These are phyloP conservation scores for Anisodus acutangulus DNA, from an alignment of 257 asterid genomes.

Conservation along the genomic window DNA sequence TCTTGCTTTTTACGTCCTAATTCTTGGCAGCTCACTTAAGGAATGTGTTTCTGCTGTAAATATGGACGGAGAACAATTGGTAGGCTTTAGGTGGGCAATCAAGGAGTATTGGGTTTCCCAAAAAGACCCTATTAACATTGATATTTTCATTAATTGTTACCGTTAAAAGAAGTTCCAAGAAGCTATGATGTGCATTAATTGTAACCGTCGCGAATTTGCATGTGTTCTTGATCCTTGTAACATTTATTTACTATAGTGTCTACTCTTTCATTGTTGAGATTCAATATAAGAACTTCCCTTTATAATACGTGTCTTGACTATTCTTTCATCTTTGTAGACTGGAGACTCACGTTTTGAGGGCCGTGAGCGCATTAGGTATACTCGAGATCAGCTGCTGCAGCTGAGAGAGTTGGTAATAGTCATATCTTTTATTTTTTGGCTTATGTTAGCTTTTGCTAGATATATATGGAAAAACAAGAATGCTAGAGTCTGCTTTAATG, in stretches of 20 bases:
- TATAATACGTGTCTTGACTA: not conserved
- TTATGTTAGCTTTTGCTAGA: not conserved
- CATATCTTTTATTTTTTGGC: constrained; percentile 22
- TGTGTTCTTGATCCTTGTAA: not conserved
- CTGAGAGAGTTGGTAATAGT: constrained; percentile 70
- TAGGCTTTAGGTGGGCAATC: constrained; percentile 76
- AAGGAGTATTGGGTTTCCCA: constrained; percentile 50
- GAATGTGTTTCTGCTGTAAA: constrained; percentile 72
- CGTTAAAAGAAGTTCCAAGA: not conserved
- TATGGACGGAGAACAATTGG: constrained; percentile 63
- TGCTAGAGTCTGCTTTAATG: not conserved
- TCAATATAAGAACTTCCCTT: not conserved
- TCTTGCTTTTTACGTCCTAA: constrained; percentile 51
- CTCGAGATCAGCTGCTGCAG: constrained; percentile 72
- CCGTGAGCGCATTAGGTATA: constrained; percentile 62
- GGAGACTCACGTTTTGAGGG: constrained; percentile 80
- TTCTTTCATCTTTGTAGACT: constrained; percentile 45
- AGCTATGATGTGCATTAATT: not conserved
- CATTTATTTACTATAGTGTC: not conserved
- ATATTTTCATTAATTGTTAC: constrained; percentile 22
- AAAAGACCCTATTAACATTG: constrained; percentile 61
- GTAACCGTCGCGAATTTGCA: not conserved
- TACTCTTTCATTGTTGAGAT: not conserved
- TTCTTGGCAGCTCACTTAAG: constrained; percentile 83
- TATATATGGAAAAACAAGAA: not conserved